These are phyloP conservation scores for Cytospora piceae DNA, from an alignment of 2,329 filamentous ascomycete genomes.

Conservation along the genomic window DNA sequence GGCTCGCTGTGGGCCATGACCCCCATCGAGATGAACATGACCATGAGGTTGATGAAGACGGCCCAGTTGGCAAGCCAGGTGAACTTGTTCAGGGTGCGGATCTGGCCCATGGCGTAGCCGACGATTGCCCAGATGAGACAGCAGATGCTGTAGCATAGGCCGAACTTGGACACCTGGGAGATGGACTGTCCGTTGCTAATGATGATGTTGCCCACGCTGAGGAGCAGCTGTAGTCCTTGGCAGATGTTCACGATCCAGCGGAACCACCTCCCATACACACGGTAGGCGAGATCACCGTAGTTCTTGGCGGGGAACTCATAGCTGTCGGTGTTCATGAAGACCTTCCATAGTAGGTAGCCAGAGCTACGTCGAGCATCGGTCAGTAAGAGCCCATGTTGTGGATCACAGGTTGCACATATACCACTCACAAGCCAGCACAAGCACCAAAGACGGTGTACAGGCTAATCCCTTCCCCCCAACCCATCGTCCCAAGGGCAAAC, in stretches of 20 bases:
- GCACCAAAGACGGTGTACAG: constrained; percentile 48
- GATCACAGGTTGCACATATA: too few species aligned
- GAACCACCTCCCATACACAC: constrained; percentile 46
- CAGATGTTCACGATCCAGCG: constrained; percentile 52
- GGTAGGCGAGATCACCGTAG: constrained; percentile 51
- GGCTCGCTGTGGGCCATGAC: constrained; percentile 52
- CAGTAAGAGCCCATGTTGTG: background rate
- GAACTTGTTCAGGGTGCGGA: constrained; percentile 56
- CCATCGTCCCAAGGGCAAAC: constrained; percentile 33
- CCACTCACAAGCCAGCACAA: constrained; percentile 41
- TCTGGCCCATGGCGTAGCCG: constrained; percentile 56
- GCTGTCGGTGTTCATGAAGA: constrained; percentile 48
- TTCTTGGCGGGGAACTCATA: constrained; percentile 49
- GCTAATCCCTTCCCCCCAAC: constrained; percentile 44
- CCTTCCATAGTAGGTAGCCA: constrained; percentile 48
- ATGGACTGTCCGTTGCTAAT: constrained; percentile 57
- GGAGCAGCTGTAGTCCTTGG: constrained; percentile 49
- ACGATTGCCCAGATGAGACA: constrained; percentile 51
- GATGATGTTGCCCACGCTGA: constrained; percentile 55
- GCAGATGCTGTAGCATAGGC: constrained; percentile 56
- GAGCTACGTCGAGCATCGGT: constrained; percentile 8
- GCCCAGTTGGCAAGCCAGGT: constrained; percentile 58
- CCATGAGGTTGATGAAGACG: constrained; percentile 56
- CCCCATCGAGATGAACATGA: constrained; percentile 59
- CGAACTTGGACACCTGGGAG: constrained; percentile 52